These are phyloP conservation scores for Ceratocystis colombiana DNA, from an alignment of 2,329 filamentous ascomycete species.

Conservation along the genomic window DNA sequence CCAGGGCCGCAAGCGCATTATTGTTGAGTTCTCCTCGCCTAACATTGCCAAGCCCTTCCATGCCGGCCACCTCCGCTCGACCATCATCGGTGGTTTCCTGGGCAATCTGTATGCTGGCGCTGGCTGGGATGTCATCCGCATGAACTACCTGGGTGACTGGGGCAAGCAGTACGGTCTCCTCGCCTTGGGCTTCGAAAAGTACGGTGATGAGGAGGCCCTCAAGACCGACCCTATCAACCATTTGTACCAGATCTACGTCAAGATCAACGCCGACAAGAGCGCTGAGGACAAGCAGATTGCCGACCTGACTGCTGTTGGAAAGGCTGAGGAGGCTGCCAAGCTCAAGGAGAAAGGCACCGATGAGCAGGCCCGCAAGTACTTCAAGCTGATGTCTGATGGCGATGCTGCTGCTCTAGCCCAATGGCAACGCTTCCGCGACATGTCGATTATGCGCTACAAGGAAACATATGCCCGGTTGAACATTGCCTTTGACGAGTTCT, in stretches of 20 bases:
- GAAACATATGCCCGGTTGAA: conserved; percentile 60
- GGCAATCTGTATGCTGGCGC: conserved; percentile 59
- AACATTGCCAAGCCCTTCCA: conserved; percentile 84
- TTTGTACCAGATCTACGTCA: conserved; percentile 70
- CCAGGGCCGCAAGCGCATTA: conserved; percentile 53
- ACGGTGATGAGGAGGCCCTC: conserved; percentile 62
- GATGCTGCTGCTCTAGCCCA: conserved; percentile 50
- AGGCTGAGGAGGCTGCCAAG: conserved; percentile 28
- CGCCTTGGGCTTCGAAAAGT: conserved; percentile 64
- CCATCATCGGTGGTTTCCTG: conserved; percentile 69
- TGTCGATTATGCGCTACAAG: conserved; percentile 57
- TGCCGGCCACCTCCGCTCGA: conserved; percentile 65
- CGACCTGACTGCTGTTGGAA: conserved; percentile 42
- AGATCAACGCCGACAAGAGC: conserved; percentile 58
- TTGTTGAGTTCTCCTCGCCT: conserved; percentile 75
- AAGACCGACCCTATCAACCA: conserved; percentile 68
- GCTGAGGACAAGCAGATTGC: conserved; percentile 59
- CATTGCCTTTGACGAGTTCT: conserved; percentile 62
- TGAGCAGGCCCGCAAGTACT: conserved; percentile 64
- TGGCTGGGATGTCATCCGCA: conserved; percentile 62
- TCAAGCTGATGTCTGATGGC: conserved; percentile 60
- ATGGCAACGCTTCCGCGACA: conserved; percentile 57
- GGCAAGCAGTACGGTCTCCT: conserved; percentile 67
- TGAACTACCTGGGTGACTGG: conserved; percentile 76
- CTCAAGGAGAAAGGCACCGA: conserved; percentile 52